Base-by-base conservation (phyloP, 2,329 filamentous ascomycete genomes). In the Nannizziopsis barbatae region DNA sequence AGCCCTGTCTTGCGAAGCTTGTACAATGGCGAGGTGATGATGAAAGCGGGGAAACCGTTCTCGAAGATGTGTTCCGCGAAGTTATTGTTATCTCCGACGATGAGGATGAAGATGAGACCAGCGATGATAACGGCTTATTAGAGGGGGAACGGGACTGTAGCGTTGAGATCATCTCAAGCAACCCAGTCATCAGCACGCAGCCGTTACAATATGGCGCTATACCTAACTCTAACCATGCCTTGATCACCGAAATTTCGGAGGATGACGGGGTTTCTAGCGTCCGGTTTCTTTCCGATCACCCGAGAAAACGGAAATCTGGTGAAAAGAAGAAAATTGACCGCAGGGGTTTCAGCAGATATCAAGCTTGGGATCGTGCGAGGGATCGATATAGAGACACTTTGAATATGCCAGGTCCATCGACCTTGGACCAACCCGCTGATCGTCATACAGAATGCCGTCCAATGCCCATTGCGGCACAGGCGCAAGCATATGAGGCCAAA, bases 21-120 rank as follows among this genome's bases (percentile, higher is more conserved):
- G 72, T 78, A 45, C 72, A 78, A 59, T 83, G 79, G 79, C 71
- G 77, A 50, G 79, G 78, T 41, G 76, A 81, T 59, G 71, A 75
- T 57, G 73, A 76, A 52, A 71, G 61, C 65, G 73, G 59, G 58
- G 67, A 67, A 44, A 66, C 68, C 38, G 75, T 76, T 45, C 65
- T 80, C 17, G 77, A 81, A 58, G 77, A 81, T 55, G 75, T 79
- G 27, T 76, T 81, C 46, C 74, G 76, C 43, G 79, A 82, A 61
- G 75, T 80, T 50, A 80, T 82, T 55, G 73, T 81, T 46, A 75
- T 81, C 48, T 77, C 78, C 46, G 76, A 80, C 57, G 76, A 79
- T 55, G 75, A 80, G 46, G 74, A 77, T 38, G 67, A 66, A 45
- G 67, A 70, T 38, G 62, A 69, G 44, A 65, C 63, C 42, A 56